Base-by-base conservation (phyloP, 1,139 yeast species). In the Suzukiozyma palmioleophila region DNA sequence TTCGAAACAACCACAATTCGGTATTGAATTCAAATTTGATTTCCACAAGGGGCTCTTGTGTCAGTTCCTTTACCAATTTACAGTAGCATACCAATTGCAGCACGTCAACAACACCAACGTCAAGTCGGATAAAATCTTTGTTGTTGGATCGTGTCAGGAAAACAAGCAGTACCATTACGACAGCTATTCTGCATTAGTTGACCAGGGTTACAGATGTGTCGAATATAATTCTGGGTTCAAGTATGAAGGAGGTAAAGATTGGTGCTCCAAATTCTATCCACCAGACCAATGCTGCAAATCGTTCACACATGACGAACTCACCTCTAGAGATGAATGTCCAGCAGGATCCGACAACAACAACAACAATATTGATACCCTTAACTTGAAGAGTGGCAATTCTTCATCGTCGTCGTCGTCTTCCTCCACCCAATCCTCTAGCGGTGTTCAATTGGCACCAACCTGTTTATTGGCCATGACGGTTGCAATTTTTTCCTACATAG, bases 211-310 rank as follows among this genome's bases (percentile, higher is more conserved):
- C 42, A 48, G 52, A 43, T 54, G 58, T 41, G 50, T 50, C 11
- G 56, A 53, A 37, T 54, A 53, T 42, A 54, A 53, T 38, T 47
- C 54, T 13, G 57, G 52, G 2, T 53, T 44, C 41, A 46, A 48
- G 35, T 49, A 44, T 36, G 55, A 52, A 33, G 57, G 54, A 18
- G 56, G 56, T 16, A 44, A 43, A 38, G 54, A 52, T 45, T 52
- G 57, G 56, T 53, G 58, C 39, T 33, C 46, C 39, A 38, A 47
- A 39, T 48, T 49, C 40, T 52, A 53, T 36, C 52, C 49, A 26
- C 29, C 49, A 7, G 37, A 39, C 30, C 51, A 53, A 42, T 46
- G 54, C 32, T 50, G 53, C 37, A 37, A 45, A 9, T 39, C 43
- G 12, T 50, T 40, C 41, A 38, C 41, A 22, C 43, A 45, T 22